These are phyloP conservation scores for Tritrichomonas musculus DNA, from an alignment of 208 protist species.

Conservation along the genomic window DNA sequence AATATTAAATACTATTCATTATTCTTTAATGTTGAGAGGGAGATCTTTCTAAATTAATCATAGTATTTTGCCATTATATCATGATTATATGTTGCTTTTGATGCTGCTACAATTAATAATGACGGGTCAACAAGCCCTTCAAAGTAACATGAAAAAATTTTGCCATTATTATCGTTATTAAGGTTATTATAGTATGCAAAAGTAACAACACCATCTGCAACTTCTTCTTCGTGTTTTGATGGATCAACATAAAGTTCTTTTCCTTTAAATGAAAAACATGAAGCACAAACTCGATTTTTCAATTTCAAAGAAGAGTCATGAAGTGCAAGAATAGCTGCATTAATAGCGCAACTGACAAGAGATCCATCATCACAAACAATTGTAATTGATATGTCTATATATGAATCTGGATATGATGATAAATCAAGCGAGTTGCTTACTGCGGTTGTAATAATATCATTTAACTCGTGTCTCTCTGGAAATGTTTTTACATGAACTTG, in stretches of 20 bases:
- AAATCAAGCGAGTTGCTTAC: neutral
- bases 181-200: neutral
- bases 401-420: slow-evolving; percentile 15
- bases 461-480: neutral
- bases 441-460: neutral
- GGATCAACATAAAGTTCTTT: neutral
- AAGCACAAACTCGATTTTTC: neutral
- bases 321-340: slow-evolving; percentile 9
- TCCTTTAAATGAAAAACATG: neutral
- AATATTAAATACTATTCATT: too few relatives aligned
- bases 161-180: neutral
- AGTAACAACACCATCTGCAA: slow-evolving; percentile 1
- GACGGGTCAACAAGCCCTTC: neutral
- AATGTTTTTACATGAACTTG: neutral
- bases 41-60: too few relatives aligned
- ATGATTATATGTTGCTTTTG: too few relatives aligned
- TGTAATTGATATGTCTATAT: neutral
- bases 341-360: neutral
- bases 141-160: neutral
- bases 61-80: too few relatives aligned
- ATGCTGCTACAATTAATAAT: neutral
- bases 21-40: too few relatives aligned
- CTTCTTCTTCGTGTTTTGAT: neutral
- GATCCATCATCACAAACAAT: slow-evolving; percentile 16
- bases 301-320: neutral